Percentiles rank a stretch among this genome's conserved stretches.
Conservation (phyloP, 257 asterid species). For the Lycium barbarum region DNA sequence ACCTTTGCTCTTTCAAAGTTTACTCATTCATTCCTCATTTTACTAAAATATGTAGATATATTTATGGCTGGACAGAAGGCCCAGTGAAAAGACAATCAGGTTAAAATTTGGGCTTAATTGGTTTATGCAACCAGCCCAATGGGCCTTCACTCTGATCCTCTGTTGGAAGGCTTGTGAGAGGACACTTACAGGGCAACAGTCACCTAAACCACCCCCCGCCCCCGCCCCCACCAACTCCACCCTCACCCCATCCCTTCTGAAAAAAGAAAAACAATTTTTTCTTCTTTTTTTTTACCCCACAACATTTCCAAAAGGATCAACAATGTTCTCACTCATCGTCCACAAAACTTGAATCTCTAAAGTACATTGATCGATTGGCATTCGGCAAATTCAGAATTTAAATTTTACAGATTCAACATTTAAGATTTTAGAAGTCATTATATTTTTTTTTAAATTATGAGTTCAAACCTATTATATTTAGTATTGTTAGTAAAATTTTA, state of each 20-base stretch:
- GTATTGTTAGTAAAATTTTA: too few species aligned
- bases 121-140: background rate
- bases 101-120: background rate
- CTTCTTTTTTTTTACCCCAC: background rate
- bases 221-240: too few species aligned
- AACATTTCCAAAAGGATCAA: background rate
- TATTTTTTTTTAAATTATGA: background rate
- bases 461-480: background rate
- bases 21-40: too few species aligned
- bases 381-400: background rate
- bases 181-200: background rate
- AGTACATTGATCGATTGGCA: background rate
- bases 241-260: background rate
- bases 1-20: too few species aligned
- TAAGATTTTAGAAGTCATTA: background rate
- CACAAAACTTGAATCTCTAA: background rate
- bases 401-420: background rate
- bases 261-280: background rate
- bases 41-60: too few species aligned
- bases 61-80: too few species aligned
- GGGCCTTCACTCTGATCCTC: background rate
- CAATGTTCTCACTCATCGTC: background rate
- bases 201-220: background rate
- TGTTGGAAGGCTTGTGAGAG: background rate
- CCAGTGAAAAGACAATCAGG: background rate